A percentile compares a stretch with the other conserved stretches of the same genome.
phyloP scores from a whole-genome alignment of 2,329 filamentous ascomycete genomes.

The Trichoderma afroharzianum region DNA sequence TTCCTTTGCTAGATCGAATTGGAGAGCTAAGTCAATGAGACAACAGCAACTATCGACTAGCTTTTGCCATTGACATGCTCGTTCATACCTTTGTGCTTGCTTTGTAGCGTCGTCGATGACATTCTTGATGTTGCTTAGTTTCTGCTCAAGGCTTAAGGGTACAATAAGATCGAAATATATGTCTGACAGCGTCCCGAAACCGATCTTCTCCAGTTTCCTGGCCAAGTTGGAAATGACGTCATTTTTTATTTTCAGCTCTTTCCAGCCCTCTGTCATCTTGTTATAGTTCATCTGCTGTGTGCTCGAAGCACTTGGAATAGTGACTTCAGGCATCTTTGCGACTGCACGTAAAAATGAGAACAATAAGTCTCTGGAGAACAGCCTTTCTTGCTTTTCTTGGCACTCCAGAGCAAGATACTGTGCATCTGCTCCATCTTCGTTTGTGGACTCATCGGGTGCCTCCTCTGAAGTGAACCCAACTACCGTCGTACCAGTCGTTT shows the following conservation, averaged over 20 bases:
- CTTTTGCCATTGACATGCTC: neutral
- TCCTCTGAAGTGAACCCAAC: neutral
- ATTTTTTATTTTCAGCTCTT: neutral
- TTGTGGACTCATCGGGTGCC: neutral
- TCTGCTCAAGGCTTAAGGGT: neutral
- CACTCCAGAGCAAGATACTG: neutral
- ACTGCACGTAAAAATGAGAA: slow-evolving; percentile 28
- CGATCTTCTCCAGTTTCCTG: neutral
- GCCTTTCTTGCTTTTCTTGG: neutral
- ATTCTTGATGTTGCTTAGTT: neutral
- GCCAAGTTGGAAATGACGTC: neutral
- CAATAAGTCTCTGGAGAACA: slow-evolving; percentile 29
- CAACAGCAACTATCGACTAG: neutral
- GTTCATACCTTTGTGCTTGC: neutral
- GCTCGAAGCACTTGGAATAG: neutral
- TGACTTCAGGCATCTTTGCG: slow-evolving; percentile 19
- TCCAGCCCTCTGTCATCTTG: neutral
- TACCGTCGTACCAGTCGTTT: neutral
- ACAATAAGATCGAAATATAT: neutral
- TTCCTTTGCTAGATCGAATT: neutral
- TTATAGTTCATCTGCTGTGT: neutral
- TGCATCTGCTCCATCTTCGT: neutral
- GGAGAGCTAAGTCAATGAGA: neutral
- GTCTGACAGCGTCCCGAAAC: neutral
- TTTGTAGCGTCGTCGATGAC: neutral